Conservation (phyloP, 1,139 yeast genomes). For the Nakaseomyces delphensis region DNA sequence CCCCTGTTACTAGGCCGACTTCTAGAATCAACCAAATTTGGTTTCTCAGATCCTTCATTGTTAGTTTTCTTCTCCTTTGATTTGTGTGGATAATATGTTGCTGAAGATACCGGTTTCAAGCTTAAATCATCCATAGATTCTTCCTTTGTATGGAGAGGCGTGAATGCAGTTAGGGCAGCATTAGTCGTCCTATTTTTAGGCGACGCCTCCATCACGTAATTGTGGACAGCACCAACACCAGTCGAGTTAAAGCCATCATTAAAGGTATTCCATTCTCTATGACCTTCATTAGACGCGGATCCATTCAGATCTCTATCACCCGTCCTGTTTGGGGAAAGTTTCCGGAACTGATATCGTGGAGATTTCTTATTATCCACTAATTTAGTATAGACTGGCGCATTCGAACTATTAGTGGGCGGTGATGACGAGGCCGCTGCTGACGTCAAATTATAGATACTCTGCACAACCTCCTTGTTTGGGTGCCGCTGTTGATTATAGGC, state of each 20-base stretch:
- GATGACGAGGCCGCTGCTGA: neutral
- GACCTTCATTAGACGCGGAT: neutral
- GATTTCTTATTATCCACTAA: neutral
- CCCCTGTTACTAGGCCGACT: neutral
- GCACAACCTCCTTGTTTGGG: neutral
- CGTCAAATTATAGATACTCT: neutral
- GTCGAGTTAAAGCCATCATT: neutral
- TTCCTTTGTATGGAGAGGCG: neutral
- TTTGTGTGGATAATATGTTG: conserved; percentile 60
- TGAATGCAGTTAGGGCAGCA: neutral
- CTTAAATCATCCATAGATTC: conserved; percentile 13
- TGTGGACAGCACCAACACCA: neutral
- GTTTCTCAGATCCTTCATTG: neutral
- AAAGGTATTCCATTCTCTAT: conserved; percentile 5
- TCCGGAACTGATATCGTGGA: neutral
- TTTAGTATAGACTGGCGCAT: neutral
- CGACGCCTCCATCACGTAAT: conserved; percentile 1
- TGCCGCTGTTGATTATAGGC: conserved; percentile 4
- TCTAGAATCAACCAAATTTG: conserved; percentile 10
- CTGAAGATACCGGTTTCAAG: conserved; percentile 52
- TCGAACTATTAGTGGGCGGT: neutral
- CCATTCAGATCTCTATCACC: neutral
- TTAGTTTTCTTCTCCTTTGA: conserved; percentile 17
- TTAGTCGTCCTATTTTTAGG: neutral
- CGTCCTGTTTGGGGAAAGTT: neutral